Conservation (phyloP, 352 stramenopile genomes). For the Phytophthora citricola region DNA sequence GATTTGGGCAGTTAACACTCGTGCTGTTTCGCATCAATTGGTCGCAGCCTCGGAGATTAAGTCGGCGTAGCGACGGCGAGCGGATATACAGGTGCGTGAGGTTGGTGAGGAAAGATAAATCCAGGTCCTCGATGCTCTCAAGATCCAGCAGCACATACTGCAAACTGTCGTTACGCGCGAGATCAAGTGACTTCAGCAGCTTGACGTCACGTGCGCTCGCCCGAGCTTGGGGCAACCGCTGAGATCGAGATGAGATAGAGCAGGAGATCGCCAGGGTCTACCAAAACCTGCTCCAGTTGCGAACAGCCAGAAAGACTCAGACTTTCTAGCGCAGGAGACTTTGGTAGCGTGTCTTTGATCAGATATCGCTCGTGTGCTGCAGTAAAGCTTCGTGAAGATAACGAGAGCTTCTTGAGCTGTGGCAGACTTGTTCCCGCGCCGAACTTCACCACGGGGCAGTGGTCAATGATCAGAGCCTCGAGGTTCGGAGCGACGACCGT, state of each 20-base stretch:
- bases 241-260: constrained; percentile 48
- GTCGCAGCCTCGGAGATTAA: constrained; percentile 58
- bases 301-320: constrained; percentile 57
- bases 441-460: constrained; percentile 56
- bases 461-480: constrained; percentile 47
- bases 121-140: constrained; percentile 31
- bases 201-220: constrained; percentile 63
- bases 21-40: constrained; percentile 46
- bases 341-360: constrained; percentile 48
- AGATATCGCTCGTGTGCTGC: constrained; percentile 49
- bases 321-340: constrained; percentile 29
- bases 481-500: constrained; percentile 42
- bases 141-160: constrained; percentile 60
- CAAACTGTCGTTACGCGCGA: constrained; percentile 54
- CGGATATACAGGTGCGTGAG: constrained; percentile 65
- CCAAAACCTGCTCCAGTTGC: constrained; percentile 62
- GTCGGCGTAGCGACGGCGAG: constrained; percentile 41
- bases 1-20: constrained; percentile 47
- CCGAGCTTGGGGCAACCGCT: constrained; percentile 54
- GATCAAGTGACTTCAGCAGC: constrained; percentile 45
- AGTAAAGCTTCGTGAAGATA: constrained; percentile 60
- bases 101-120: constrained; percentile 72
- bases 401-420: constrained; percentile 46
- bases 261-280: constrained; percentile 61
- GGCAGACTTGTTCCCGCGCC: constrained; percentile 51